Evolutionary conservation across 2,329 filamentous ascomycete genomes (phyloP), one percentile per base, ranked within the genome.

Genomic region (Penicillium sp.): DNA sequence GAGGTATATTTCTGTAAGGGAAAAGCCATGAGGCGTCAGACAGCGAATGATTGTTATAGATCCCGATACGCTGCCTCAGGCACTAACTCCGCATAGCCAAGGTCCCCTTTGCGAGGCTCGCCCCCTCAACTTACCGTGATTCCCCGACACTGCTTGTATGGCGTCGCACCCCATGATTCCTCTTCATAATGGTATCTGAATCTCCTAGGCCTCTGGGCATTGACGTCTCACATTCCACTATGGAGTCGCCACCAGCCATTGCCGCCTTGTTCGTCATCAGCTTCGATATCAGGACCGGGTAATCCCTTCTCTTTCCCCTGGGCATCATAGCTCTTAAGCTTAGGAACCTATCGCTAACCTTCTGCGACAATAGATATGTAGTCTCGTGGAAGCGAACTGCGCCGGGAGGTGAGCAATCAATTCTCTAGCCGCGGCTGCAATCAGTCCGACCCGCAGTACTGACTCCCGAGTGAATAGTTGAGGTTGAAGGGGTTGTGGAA

Each of bases 261-360:
- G 87, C 88, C 38, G 91, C 91, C 32, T 81, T 95, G 35, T 96
- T 96, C 73, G 81, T 96, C 59, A 93, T 96, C 74, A 86, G 89
- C 69, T 96, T 96, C 77, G 91, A 96, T 75, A 88, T 93, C 76
- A 94, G 92, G 73, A 88, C 91, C 67, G 91, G 91, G 78, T 96
- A 87, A 75, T 72, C 57, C 12, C 23, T 56, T 49, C 25, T 40
- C 51, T 52, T 41, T 25, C 29, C 31, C 39, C 37, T 35, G 7
- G 16, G 13, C 18, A 32, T 56, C 35, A 23, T 42, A 54, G 42
- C 52, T 51, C 10, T 46, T 21, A 45, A 53, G 50, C 50, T 39
- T 37, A 32, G 53, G 53, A 54, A 49, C 38, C 15, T 21, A 25
- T 59, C 31, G 46, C 62, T 65, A 50, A 65, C 50, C n/a, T 27